These are phyloP conservation scores for Aspergillus affinis DNA, from an alignment of 495 filamentous ascomycete genomes.

Conservation along the genomic window DNA sequence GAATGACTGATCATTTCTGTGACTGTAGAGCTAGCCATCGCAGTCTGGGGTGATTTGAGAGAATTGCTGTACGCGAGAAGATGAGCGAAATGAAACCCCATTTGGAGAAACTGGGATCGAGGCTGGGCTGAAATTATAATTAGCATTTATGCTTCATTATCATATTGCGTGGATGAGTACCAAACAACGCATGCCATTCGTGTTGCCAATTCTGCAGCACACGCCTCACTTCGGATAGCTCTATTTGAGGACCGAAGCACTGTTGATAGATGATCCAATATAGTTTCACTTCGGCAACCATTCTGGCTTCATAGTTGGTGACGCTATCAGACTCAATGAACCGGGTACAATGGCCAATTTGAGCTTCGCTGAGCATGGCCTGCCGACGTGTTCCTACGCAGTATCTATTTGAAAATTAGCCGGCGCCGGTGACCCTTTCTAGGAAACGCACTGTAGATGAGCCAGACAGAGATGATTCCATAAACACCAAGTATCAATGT, in stretches of 20 bases:
- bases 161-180: slow-evolving; percentile 19
- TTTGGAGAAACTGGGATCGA: slow-evolving; percentile 46
- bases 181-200: slow-evolving; percentile 42
- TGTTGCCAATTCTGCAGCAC: slow-evolving; percentile 39
- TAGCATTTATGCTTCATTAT: not conserved
- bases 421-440: not conserved
- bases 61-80: slow-evolving; percentile 42
- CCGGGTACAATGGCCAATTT: slow-evolving; percentile 37
- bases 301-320: slow-evolving; percentile 47
- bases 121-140: slow-evolving; percentile 35
- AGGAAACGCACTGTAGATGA: slow-evolving; percentile 32
- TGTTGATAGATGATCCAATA: slow-evolving; percentile 47
- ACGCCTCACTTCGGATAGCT: slow-evolving; percentile 33
- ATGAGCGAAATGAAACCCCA: slow-evolving; percentile 50
- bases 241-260: slow-evolving; percentile 23
- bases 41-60: slow-evolving; percentile 33
- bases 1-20: slow-evolving; percentile 45
- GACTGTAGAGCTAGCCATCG: slow-evolving; percentile 35
- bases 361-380: slow-evolving; percentile 36
- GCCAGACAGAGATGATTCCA: slow-evolving; percentile 50
- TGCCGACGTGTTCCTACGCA: slow-evolving; percentile 45
- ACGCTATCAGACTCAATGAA: slow-evolving; percentile 39
- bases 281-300: slow-evolving; percentile 46
- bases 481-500: slow-evolving; percentile 33
- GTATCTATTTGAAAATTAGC: slow-evolving; percentile 19